A percentile compares a stretch with the other conserved stretches of the same genome.
phyloP scores from a whole-genome alignment of 2,329 filamentous ascomycete species.

The Microdochium nivale region DNA sequence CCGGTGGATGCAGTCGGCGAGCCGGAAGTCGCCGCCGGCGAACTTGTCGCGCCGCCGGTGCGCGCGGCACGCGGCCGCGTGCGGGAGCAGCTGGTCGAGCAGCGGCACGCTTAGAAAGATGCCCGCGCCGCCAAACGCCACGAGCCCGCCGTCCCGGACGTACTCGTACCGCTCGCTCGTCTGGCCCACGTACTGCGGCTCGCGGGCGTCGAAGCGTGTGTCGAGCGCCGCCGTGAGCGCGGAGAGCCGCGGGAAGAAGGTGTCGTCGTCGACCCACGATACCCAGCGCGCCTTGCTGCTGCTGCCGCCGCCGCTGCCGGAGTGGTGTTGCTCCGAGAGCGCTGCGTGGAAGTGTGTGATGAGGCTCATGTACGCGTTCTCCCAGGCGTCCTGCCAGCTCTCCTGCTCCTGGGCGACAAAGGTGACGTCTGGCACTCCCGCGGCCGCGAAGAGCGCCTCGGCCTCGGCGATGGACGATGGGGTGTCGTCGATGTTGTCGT shows the following conservation, averaged over 20 bases:
- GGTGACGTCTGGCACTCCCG: slow-evolving; percentile 3
- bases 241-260: slow-evolving; percentile 32
- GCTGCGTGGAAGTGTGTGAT: slow-evolving; percentile 3
- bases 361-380: slow-evolving; percentile 6
- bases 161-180: slow-evolving; percentile 25
- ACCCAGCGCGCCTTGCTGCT: slow-evolving; percentile 23
- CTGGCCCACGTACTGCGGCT: slow-evolving; percentile 29
- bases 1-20: slow-evolving; percentile 28
- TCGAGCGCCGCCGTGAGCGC: slow-evolving; percentile 23
- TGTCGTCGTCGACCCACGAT: slow-evolving; percentile 34
- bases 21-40: slow-evolving; percentile 24
- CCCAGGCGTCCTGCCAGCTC: slow-evolving; percentile 2
- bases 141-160: slow-evolving; percentile 25
- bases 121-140: slow-evolving; percentile 34
- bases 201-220: slow-evolving; percentile 23
- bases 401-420: slow-evolving; percentile 4
- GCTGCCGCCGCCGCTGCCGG: not conserved
- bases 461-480: not conserved
- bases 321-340: too few species aligned
- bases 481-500: not conserved
- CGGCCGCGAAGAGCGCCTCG: slow-evolving; percentile 3
- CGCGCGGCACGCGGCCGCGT: slow-evolving; percentile 25
- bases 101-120: slow-evolving; percentile 32
- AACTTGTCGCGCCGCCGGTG: slow-evolving; percentile 16
- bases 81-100: slow-evolving; percentile 21